A percentile compares a stretch with the other conserved stretches of the same genome.
These are phyloP conservation scores for Ceratopteris richardii DNA, from an alignment of 75 land plant species.

Conservation along the genomic window DNA sequence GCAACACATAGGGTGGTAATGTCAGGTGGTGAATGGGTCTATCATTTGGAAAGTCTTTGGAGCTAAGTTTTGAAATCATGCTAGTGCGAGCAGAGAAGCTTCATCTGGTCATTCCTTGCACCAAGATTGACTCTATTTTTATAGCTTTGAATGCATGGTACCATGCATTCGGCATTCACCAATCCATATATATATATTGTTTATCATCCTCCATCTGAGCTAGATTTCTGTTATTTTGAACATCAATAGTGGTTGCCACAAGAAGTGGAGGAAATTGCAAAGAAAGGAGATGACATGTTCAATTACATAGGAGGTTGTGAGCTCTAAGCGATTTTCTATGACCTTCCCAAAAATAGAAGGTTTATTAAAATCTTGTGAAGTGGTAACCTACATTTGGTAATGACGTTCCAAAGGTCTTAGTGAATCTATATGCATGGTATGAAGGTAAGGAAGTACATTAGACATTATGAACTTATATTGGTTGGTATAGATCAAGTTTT, in stretches of 20 bases:
- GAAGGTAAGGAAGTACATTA: too few species aligned
- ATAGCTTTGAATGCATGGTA: slow-evolving; percentile 74
- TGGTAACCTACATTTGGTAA: too few species aligned
- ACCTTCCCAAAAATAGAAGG: too few species aligned
- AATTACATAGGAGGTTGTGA: too few species aligned
- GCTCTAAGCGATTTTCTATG: too few species aligned
- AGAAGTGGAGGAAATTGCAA: slow-evolving; percentile 53
- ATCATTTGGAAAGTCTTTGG: slow-evolving; percentile 95
- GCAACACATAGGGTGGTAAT: slow-evolving; percentile 67
- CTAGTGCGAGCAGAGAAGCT: slow-evolving; percentile 39
- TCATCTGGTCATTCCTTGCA: slow-evolving; percentile 78
- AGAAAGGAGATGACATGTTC: slow-evolving; percentile 44
- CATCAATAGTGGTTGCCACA: slow-evolving; percentile 47
- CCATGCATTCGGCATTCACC: slow-evolving; percentile 71
- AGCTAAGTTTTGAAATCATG: slow-evolving; percentile 73
- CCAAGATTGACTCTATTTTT: slow-evolving; percentile 80
- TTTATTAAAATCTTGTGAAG: too few species aligned
- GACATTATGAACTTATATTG: too few species aligned
- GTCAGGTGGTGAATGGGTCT: slow-evolving; percentile 65
- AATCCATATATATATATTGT: slow-evolving; percentile 49
- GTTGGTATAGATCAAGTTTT: too few species aligned
- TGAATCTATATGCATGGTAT: too few species aligned
- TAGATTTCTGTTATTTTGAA: slow-evolving; percentile 52
- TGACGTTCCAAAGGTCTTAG: too few species aligned
- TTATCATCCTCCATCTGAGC: slow-evolving; percentile 53